Percentiles rank a stretch among this genome's conserved stretches.
Evolutionary conservation across 257 asterid species (phyloP).

Genomic region (Lavandula angustifolia): DNA sequence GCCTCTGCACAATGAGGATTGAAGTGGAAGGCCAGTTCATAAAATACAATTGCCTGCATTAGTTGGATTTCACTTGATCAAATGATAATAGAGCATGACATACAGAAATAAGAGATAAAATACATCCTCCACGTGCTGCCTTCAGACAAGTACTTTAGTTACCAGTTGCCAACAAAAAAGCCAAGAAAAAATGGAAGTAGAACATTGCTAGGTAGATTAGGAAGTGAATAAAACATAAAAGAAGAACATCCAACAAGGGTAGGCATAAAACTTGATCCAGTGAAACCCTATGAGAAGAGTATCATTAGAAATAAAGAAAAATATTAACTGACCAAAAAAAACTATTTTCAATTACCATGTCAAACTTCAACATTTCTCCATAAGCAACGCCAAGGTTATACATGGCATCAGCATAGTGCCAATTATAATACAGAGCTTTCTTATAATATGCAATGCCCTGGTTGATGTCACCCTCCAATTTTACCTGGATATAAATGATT

Average conservation of each 20-base stretch:
- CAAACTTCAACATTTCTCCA: constrained; percentile 99
- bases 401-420: constrained; percentile 99
- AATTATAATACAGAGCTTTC: constrained; percentile 89
- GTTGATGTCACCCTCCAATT: constrained; percentile 92
- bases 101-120: constrained; percentile 14
- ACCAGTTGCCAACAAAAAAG: constrained; percentile 12
- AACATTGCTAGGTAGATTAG: background rate
- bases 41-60: constrained; percentile 93
- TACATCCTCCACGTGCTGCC: constrained; percentile 11
- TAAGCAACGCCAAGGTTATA: constrained; percentile 99
- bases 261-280: constrained; percentile 12
- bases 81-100: constrained; percentile 15
- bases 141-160: constrained; percentile 17
- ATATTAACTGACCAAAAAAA: constrained; percentile 9
- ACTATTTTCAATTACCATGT: constrained; percentile 68
- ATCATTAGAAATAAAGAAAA: background rate
- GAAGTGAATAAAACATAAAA: constrained; percentile 9
- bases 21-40: constrained; percentile 99
- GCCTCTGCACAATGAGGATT: constrained; percentile 99
- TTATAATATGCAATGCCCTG: constrained; percentile 92
- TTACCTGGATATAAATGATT: constrained; percentile 58
- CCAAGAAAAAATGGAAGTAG: constrained; percentile 19
- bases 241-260: constrained; percentile 18
- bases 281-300: constrained; percentile 19
- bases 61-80: constrained; percentile 28